phyloP scores from a whole-genome alignment of 768 basidiomycete genomes.

The Boletus pseudopeckii region DNA sequence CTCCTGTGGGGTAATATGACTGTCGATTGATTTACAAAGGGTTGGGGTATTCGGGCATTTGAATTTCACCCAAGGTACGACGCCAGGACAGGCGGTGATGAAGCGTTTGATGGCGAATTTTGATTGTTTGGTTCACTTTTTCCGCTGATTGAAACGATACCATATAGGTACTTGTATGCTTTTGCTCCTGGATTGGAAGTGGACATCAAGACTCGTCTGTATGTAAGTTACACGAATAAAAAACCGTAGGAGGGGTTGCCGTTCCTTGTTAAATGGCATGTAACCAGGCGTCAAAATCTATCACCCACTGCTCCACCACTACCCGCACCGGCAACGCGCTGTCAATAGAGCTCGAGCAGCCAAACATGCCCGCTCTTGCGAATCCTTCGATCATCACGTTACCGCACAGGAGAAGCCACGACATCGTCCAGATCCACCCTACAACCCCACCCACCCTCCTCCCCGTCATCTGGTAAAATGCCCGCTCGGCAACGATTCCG shows the following conservation, averaged over 20 bases:
- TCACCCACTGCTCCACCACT: constrained; percentile 9
- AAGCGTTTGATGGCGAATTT: constrained; percentile 5
- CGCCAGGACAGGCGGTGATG: not conserved
- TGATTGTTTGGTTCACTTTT: not conserved
- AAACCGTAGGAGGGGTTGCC: not conserved
- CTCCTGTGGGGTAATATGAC: constrained; percentile 21
- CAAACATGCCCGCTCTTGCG: constrained; percentile 10
- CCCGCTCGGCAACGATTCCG: constrained; percentile 45
- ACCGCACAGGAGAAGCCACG: constrained; percentile 26
- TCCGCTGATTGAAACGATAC: too few species aligned
- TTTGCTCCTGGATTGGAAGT: not conserved
- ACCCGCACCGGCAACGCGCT: constrained; percentile 1
- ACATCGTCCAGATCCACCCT: constrained; percentile 37
- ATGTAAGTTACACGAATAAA: too few species aligned
- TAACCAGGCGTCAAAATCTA: constrained; percentile 13
- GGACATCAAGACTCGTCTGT: too few species aligned
- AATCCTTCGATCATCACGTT: constrained; percentile 23
- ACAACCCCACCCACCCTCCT: constrained; percentile 26
- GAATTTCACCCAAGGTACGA: too few species aligned
- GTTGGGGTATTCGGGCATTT: constrained; percentile 3
- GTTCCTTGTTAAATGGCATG: not conserved
- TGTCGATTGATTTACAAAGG: constrained; percentile 19
- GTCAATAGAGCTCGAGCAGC: constrained; percentile 6
- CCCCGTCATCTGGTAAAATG: constrained; percentile 22
- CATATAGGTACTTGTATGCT: too few species aligned